A percentile compares a stretch with the other conserved stretches of the same genome.
These are phyloP conservation scores for Aechmea fasciata DNA, from an alignment of 176 grass and related monocot genomes.

Conservation along the genomic window DNA sequence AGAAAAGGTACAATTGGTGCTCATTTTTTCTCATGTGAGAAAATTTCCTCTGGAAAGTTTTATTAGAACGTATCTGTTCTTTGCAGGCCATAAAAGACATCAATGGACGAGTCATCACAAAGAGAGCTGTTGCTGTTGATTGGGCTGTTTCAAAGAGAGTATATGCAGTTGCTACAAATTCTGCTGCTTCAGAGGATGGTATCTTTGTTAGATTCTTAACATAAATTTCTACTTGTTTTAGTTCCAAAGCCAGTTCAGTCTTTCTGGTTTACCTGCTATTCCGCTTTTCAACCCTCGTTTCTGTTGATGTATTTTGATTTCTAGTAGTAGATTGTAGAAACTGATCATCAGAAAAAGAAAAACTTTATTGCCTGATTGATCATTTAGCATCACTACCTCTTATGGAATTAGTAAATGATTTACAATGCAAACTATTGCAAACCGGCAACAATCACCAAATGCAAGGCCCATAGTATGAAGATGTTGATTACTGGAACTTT, in stretches of 20 bases:
- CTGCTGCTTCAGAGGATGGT: constrained; percentile 44
- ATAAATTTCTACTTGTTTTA: no score
- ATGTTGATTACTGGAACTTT: not conserved
- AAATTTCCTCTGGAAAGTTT: constrained; percentile 23
- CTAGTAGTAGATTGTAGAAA: not conserved
- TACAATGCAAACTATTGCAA: no score
- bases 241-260: no score
- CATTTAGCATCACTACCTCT: not conserved
- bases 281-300: no score
- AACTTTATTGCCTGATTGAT: not conserved
- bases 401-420: not conserved
- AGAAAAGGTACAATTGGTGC: constrained; percentile 70
- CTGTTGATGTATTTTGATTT: no score
- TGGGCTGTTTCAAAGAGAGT: constrained; percentile 89
- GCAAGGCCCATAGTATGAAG: no score
- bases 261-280: no score
- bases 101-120: constrained; percentile 65
- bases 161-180: constrained; percentile 59
- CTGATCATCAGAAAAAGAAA: not conserved
- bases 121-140: constrained; percentile 92
- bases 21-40: constrained; percentile 15
- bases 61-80: constrained; percentile 9
- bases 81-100: constrained; percentile 82
- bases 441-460: no score
- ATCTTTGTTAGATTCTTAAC: not conserved